Evolutionary conservation across 176 grass and related monocot genomes (phyloP).

Genomic region (Chrysopogon serrulatus): DNA sequence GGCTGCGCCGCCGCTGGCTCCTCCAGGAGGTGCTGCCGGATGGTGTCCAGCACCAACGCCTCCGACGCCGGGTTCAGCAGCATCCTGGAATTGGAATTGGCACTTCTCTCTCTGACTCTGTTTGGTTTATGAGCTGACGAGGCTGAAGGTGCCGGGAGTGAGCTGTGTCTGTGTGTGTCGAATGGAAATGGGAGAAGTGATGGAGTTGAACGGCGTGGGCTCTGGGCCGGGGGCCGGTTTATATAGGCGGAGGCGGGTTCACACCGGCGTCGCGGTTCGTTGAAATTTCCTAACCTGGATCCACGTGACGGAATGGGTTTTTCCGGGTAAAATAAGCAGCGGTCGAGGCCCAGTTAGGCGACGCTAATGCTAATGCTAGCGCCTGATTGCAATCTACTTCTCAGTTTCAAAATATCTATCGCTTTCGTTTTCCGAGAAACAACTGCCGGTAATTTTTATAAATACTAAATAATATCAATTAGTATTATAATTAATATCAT

Average conservation of each 20-base stretch:
- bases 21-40: slow-evolving; percentile 67
- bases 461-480: no score
- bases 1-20: not conserved
- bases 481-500: no score
- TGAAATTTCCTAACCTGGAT: slow-evolving; percentile 46
- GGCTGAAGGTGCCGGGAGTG: not conserved
- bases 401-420: no score
- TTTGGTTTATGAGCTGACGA: slow-evolving; percentile 17
- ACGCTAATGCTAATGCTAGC: not conserved
- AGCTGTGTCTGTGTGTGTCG: not conserved
- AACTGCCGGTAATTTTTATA: no score
- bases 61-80: slow-evolving; percentile 32
- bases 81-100: not conserved
- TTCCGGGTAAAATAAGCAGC: not conserved
- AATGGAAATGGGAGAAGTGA: not conserved
- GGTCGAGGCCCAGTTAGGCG: not conserved
- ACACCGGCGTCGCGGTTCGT: slow-evolving; percentile 33
- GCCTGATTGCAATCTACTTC: not conserved
- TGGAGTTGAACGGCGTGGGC: slow-evolving; percentile 15
- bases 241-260: slow-evolving; percentile 21
- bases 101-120: not conserved
- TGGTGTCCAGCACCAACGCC: slow-evolving; percentile 41
- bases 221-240: not conserved
- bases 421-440: no score
- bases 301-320: slow-evolving; percentile 48